phyloP scores from a whole-genome alignment of 805 yeast species.

The Myxozyma lipomycoides region DNA sequence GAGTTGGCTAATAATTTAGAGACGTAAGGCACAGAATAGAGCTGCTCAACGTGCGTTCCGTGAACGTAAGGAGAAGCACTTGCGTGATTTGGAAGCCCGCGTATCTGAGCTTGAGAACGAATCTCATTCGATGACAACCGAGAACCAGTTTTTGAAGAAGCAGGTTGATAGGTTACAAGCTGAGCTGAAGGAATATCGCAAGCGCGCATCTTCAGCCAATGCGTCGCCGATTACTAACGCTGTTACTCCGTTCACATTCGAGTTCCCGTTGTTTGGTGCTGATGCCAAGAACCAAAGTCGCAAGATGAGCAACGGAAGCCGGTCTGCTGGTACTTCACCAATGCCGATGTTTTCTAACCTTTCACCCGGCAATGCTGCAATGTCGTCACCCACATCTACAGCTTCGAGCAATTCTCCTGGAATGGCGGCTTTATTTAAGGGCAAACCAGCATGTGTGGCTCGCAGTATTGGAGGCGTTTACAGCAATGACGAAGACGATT shows the following conservation, averaged over 20 bases:
- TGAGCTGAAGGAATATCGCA: conserved; percentile 63
- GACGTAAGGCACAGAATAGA: conserved; percentile 92
- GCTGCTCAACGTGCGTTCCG: conserved; percentile 98
- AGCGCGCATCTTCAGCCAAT: conserved; percentile 26
- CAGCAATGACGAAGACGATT: conserved; percentile 56
- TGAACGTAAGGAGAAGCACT: conserved; percentile 83
- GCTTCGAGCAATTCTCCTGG: conserved; percentile 11
- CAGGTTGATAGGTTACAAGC: conserved; percentile 71
- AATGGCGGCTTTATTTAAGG: conserved; percentile 5
- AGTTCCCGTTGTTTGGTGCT: conserved; percentile 50
- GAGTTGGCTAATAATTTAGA: no score
- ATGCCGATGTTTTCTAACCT: background rate
- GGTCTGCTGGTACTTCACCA: conserved; percentile 12
- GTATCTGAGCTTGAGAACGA: conserved; percentile 69
- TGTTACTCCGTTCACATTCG: conserved; percentile 44
- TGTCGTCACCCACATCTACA: conserved; percentile 9
- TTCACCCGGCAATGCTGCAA: conserved; percentile 1
- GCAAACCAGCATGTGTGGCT: conserved; percentile 1
- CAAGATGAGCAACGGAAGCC: background rate
- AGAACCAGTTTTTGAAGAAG: conserved; percentile 65
- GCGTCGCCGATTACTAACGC: conserved; percentile 12
- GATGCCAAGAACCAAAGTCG: conserved; percentile 3
- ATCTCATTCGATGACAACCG: conserved; percentile 62
- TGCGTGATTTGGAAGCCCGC: conserved; percentile 79
- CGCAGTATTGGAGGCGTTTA: conserved; percentile 2